Conservation (phyloP, 75 land plant species). For the Adiantum capillusveneris region DNA sequence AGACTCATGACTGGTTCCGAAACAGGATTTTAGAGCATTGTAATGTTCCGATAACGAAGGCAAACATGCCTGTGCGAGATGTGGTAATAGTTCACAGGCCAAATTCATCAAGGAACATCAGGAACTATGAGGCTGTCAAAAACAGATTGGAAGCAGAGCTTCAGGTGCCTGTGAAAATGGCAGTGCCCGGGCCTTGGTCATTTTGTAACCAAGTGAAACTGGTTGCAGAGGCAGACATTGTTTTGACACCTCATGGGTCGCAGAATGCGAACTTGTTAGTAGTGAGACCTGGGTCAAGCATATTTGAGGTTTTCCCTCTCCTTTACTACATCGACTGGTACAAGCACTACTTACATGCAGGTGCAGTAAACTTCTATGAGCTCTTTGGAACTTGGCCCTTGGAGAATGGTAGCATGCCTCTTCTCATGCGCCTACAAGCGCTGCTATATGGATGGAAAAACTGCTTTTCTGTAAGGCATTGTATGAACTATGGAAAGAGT, state of each 20-base stretch:
- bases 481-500: conserved; percentile 37
- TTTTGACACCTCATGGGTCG: conserved; percentile 38
- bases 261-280: conserved; percentile 33
- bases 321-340: conserved; percentile 38
- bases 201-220: conserved; percentile 38
- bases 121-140: conserved; percentile 19
- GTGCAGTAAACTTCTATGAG: conserved; percentile 26
- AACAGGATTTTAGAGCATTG: conserved; percentile 26
- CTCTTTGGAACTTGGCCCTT: conserved; percentile 37
- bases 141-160: conserved; percentile 23
- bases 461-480: conserved; percentile 30
- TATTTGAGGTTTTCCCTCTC: conserved; percentile 37
- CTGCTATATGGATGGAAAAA: conserved; percentile 31
- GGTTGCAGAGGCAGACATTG: conserved; percentile 32
- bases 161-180: conserved; percentile 15
- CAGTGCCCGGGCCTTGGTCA: conserved; percentile 21
- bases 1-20: conserved; percentile 33
- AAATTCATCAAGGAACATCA: conserved; percentile 26
- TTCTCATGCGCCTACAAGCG: conserved; percentile 27
- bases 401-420: conserved; percentile 32
- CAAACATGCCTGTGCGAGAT: conserved; percentile 20
- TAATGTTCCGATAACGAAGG: conserved; percentile 22
- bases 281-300: conserved; percentile 18
- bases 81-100: conserved; percentile 19
- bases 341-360: conserved; percentile 34